Evolutionary conservation across 2,329 filamentous ascomycete genomes (phyloP).

Genomic region (Truncatella angustata): DNA sequence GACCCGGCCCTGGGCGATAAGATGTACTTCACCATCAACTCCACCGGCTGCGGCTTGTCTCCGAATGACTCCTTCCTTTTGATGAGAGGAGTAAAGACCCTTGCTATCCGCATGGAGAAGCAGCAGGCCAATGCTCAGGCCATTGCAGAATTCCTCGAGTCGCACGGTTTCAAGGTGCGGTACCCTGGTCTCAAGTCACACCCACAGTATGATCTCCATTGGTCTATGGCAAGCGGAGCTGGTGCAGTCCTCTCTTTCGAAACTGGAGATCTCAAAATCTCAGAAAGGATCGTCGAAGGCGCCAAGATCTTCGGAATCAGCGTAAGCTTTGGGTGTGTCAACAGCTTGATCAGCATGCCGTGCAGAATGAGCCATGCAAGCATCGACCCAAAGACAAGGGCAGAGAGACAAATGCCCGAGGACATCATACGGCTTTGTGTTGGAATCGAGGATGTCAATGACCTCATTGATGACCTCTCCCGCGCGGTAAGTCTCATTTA

Average conservation of each 20-base stretch:
- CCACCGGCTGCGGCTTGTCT: constrained; percentile 88
- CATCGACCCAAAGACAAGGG: constrained; percentile 91
- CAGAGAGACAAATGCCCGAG: constrained; percentile 89
- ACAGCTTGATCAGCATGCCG: constrained; percentile 98
- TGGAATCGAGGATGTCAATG: constrained; percentile 89
- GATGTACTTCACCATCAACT: constrained; percentile 96
- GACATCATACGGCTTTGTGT: constrained; percentile 95
- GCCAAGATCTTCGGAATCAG: constrained; percentile 91
- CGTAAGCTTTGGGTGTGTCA: constrained; percentile 97
- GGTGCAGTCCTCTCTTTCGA: constrained; percentile 96
- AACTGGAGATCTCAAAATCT: constrained; percentile 80
- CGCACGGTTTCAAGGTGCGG: constrained; percentile 87
- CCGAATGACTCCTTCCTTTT: constrained; percentile 96
- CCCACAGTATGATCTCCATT: constrained; percentile 93
- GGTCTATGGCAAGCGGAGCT: constrained; percentile 90
- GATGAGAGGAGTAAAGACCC: constrained; percentile 92
- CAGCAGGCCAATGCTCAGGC: constrained; percentile 89
- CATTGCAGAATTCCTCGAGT: constrained; percentile 90
- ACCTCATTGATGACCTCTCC: constrained; percentile 89
- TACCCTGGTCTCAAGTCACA: constrained; percentile 94
- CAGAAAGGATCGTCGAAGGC: constrained; percentile 91
- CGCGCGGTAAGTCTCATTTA: constrained; percentile 74
- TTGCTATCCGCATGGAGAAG: constrained; percentile 98
- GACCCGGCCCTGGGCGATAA: constrained; percentile 78
- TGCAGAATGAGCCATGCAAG: constrained; percentile 99